Conservation (phyloP, 306 rosid genomes). For the Cicer chorassanicum region DNA sequence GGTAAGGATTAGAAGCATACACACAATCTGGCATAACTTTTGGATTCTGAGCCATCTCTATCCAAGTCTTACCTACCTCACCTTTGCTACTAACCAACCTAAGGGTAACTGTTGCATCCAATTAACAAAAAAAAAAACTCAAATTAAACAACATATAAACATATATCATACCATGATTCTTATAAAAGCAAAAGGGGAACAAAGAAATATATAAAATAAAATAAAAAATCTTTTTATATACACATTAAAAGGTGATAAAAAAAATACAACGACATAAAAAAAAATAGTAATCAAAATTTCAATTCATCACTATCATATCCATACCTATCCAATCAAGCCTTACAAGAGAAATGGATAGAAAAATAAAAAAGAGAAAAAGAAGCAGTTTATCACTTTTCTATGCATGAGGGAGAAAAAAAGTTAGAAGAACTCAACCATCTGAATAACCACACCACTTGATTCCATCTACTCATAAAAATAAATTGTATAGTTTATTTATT, state of each 20-base stretch:
- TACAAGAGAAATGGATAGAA: background rate
- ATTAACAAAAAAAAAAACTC: slow-evolving; percentile 8
- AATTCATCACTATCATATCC: background rate
- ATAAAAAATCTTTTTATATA: background rate
- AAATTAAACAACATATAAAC: slow-evolving; percentile 4
- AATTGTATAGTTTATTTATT: no score
- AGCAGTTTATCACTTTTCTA: background rate
- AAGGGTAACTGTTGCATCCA: slow-evolving; percentile 30
- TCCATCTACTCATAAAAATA: no score
- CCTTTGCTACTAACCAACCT: slow-evolving; percentile 36
- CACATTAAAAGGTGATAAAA: background rate
- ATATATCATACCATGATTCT: slow-evolving; percentile 11
- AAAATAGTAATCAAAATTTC: background rate
- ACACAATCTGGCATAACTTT: slow-evolving; percentile 65
- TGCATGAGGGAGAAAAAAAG: background rate
- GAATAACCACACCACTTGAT: no score
- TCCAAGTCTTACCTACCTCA: slow-evolving; percentile 32
- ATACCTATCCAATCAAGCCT: background rate
- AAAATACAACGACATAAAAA: background rate
- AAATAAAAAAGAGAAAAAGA: background rate
- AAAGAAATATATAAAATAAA: background rate
- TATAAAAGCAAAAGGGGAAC: background rate
- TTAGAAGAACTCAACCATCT: no score
- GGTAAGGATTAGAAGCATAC: slow-evolving; percentile 79
- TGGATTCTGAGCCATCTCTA: slow-evolving; percentile 67